Evolutionary conservation across 257 asterid species (phyloP), one percentile per base, ranked within the genome.

Genomic region (Coffea eugenioides): DNA sequence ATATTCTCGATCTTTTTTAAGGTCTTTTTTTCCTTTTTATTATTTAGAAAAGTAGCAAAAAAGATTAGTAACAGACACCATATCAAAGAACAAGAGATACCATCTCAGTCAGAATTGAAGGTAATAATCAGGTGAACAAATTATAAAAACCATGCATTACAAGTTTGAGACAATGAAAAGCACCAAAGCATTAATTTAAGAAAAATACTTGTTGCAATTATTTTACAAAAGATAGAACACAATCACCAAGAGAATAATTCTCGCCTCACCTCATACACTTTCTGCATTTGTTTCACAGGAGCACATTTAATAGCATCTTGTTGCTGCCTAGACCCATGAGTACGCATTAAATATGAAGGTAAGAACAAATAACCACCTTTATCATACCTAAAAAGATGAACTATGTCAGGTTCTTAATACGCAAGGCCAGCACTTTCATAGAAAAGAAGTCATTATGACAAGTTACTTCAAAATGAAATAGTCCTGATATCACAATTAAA

Each of bases 271-370:
- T 93, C 97, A 75, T 87, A 93, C 31, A 95, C 92, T 90, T 88
- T 90, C 83, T 91, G 94, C 98, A 93, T 85, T 87, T 95, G 92
- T 83, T 88, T 95, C 57, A 77, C 23, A 66, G 94, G 90, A 80
- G 86, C 90, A 84, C 85, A 77, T 92, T 86, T 90, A 61, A 95
- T 88, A 77, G 98, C 97, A 82, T 85, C 87, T 84, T 89, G 94
- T 83, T 95, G 97, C 85, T 83, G 82, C 79, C 92, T 88, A 43
- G 97, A 93, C 79, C 99, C 99, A 77, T 89, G 98, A 48, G 98
- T 95, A 74, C 99, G 98, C 97, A 95, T 95, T 83, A 92, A 68
- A 88, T 90, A 93, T 71, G 99, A 95, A 73, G 98, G 99, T 83
- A 95, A 84, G 89, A 91, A 95, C 62, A 95, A 90, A 88, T 95